Percentiles rank a stretch among this genome's conserved stretches.
Conservation (phyloP, 2,329 filamentous ascomycete genomes). For the Cordyceps militaris region DNA sequence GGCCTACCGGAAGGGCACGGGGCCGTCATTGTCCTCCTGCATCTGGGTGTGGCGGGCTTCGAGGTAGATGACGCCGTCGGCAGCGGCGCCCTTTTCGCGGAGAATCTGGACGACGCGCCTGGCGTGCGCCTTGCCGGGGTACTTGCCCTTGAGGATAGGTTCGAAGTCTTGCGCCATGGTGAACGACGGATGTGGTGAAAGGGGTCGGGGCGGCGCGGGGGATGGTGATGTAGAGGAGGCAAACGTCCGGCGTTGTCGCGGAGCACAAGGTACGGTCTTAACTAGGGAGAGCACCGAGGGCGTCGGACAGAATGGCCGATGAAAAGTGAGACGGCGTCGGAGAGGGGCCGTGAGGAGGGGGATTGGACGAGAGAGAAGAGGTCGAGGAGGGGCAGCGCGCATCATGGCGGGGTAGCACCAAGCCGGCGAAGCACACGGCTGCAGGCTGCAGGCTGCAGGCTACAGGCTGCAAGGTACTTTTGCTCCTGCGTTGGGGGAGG, state of each 20-base stretch:
- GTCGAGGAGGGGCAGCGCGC: not conserved
- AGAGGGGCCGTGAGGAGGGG: conserved; percentile 2
- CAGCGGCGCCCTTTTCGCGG: conserved; percentile 55
- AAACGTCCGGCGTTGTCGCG: not conserved
- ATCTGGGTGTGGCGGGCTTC: conserved; percentile 76
- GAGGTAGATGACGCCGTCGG: conserved; percentile 71
- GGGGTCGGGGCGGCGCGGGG: not conserved
- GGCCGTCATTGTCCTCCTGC: conserved; percentile 83
- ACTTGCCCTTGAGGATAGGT: conserved; percentile 53
- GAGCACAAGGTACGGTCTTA: not conserved
- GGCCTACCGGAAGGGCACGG: conserved; percentile 67
- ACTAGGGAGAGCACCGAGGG: not conserved
- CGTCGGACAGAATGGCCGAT: conserved; percentile 1
- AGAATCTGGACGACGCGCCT: conserved; percentile 77
- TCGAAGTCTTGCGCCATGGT: conserved; percentile 39
- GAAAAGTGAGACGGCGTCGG: conserved; percentile 3
- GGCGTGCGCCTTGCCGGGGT: conserved; percentile 83
- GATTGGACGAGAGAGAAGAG: not conserved
- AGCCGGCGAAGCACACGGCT: not conserved
- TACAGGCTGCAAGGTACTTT: not conserved
- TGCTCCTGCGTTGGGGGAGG: too few relatives aligned
- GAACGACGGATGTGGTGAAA: not conserved
- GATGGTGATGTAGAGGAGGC: not conserved
- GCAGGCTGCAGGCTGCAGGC: too few relatives aligned
- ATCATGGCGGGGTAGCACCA: not conserved